These are phyloP conservation scores for Microdochium paspali DNA, from an alignment of 2,329 filamentous ascomycete species.

Conservation along the genomic window DNA sequence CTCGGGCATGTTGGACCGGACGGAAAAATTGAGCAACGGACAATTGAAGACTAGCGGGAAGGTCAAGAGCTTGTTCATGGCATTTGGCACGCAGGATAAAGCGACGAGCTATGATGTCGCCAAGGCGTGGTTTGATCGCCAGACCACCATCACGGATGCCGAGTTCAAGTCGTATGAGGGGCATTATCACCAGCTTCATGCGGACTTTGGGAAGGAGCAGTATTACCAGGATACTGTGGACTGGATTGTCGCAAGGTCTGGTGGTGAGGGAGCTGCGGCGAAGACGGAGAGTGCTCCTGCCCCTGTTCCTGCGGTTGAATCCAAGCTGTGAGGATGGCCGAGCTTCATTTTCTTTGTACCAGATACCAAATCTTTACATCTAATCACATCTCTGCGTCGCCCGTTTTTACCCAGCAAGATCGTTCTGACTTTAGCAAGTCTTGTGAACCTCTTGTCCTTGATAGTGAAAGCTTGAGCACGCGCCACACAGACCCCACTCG, in stretches of 20 bases:
- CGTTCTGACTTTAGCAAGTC: too few species aligned
- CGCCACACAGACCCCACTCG: neutral
- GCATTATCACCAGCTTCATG: constrained; percentile 67
- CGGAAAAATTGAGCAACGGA: constrained; percentile 47
- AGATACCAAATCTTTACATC: too few species aligned
- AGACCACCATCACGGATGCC: constrained; percentile 53
- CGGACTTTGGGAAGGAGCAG: constrained; percentile 43
- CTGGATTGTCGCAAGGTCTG: constrained; percentile 50
- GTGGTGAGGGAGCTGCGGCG: constrained; percentile 1
- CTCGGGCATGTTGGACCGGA: constrained; percentile 68
- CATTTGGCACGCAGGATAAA: constrained; percentile 68
- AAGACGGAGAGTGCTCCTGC: constrained; percentile 1
- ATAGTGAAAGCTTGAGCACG: neutral
- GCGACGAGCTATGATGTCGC: constrained; percentile 58
- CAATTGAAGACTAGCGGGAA: constrained; percentile 37
- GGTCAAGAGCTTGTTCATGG: constrained; percentile 60
- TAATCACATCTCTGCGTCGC: too few species aligned
- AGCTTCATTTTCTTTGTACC: neutral
- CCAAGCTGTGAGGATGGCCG: neutral
- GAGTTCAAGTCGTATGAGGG: constrained; percentile 67
- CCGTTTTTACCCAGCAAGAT: too few species aligned
- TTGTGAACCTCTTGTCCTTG: too few species aligned
- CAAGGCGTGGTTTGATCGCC: constrained; percentile 51
- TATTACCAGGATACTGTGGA: constrained; percentile 51
- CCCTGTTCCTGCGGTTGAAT: constrained; percentile 4